Conservation (phyloP, 345 rosid species). For the Erysimum cheiranthoides region DNA sequence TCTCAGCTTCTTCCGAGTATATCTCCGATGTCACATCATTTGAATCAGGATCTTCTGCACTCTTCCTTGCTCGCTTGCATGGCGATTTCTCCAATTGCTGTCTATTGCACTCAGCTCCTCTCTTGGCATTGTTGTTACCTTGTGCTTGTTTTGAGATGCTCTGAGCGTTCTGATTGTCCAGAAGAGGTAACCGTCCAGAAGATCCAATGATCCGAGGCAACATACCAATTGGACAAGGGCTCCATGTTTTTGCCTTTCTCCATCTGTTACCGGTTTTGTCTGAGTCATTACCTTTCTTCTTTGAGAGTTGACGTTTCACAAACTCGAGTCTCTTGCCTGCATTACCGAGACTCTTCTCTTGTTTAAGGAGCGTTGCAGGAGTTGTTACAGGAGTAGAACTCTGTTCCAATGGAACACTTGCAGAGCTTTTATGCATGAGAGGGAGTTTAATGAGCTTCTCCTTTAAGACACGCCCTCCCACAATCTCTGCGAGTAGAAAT, state of each 20-base stretch:
- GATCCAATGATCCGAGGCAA: conserved; percentile 67
- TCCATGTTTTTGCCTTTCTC: conserved; percentile 74
- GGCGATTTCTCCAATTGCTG: conserved; percentile 30
- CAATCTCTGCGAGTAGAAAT: conserved; percentile 55
- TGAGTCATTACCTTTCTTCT: conserved; percentile 42
- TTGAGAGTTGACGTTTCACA: conserved; percentile 46
- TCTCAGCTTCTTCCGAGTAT: conserved; percentile 34
- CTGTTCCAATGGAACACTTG: conserved; percentile 44
- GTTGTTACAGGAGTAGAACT: conserved; percentile 32
- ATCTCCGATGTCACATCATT: conserved; percentile 18
- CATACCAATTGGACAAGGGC: conserved; percentile 85
- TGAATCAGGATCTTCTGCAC: conserved; percentile 29
- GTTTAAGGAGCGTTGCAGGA: conserved; percentile 47
- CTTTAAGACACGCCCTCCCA: conserved; percentile 46
- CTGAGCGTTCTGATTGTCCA: conserved; percentile 45
- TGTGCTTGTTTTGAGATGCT: conserved; percentile 42
- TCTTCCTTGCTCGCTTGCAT: conserved; percentile 56
- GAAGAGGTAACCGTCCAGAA: conserved; percentile 70
- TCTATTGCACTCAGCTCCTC: conserved; percentile 42
- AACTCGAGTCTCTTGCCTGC: conserved; percentile 71
- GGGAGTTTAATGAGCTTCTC: conserved; percentile 62
- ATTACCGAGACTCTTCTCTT: conserved; percentile 51
- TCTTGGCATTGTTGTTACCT: conserved; percentile 40
- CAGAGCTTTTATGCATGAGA: conserved; percentile 37
- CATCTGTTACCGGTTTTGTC: conserved; percentile 50